Evolutionary conservation across 129 eudicot genomes (phyloP), one percentile per base, ranked within the genome.

Genomic region (Artemisia annua): DNA sequence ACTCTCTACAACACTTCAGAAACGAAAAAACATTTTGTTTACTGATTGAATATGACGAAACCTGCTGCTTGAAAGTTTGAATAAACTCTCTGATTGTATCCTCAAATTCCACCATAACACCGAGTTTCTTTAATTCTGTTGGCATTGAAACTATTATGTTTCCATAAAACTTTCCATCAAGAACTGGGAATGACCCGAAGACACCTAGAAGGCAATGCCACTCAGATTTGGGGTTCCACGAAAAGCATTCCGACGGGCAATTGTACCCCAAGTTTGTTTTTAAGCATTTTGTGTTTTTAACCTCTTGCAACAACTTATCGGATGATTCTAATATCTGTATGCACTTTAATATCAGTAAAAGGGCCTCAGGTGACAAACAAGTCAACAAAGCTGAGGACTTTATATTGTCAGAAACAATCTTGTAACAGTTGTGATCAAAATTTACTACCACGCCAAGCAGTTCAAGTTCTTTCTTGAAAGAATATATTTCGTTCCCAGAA

Each of bases 81-180:
- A 26, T 35, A 3, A 63, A 15, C 22, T 32, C 68, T 24, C 35
- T 30, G 2, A 12, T 32, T 2, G 24, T 19, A 63, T 63, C 68
- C 4, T 63, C 68, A 35, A n/a, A 62, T 5, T 62, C 67, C 11
- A 62, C 22, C 67, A 60, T 10, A 24, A 60, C 50, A 30, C 68
- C 68, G 14, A 35, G 39, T 63, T 11, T 63, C 43, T 63, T 32
- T 3, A 63, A 16, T 10, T 63, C 68, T n/a, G 11, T 5, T 0
- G 50, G 15, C 68, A 63, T 63, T 35, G 68, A 35, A 4, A 30
- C 39, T 4, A 30, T 63, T 3, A 2, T 7, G 3, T 6, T 32
- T 11, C 67, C 51, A 13, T 63, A 63, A 20, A 63, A 63, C 1
- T 0, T n/a, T 32, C 7, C 46, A 63, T 63, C 67, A 63, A 63